Conservation (phyloP, 495 filamentous ascomycete genomes). For the Trichoderma reesei region DNA sequence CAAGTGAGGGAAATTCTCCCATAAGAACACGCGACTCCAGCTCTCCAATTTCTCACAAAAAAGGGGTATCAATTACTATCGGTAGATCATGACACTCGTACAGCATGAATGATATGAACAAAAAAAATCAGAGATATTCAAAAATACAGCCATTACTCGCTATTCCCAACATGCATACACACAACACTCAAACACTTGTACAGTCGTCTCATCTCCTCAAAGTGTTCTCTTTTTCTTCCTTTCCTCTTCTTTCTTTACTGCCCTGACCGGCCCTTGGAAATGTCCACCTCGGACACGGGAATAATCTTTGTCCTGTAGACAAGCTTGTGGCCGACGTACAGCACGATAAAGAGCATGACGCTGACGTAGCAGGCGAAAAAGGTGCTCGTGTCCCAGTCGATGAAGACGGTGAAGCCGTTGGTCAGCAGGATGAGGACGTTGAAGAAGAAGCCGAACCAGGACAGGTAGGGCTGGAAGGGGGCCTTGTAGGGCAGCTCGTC, state of each 20-base stretch:
- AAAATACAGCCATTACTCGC: neutral
- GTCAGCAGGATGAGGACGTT: slow-evolving; percentile 55
- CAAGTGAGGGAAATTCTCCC: neutral
- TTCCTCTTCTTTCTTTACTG: neutral
- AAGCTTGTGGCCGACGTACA: slow-evolving; percentile 52
- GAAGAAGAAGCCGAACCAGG: slow-evolving; percentile 53
- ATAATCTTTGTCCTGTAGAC: slow-evolving; percentile 20
- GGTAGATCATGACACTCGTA: slow-evolving; percentile 4
- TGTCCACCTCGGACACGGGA: slow-evolving; percentile 20
- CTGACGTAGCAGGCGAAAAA: slow-evolving; percentile 57
- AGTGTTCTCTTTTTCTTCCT: too few relatives aligned
- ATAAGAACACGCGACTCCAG: neutral
- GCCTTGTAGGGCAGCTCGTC: slow-evolving; percentile 46
- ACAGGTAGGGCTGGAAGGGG: slow-evolving; percentile 47
- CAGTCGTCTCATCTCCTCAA: too few relatives aligned
- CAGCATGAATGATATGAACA: neutral
- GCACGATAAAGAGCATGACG: slow-evolving; percentile 49
- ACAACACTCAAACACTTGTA: too few relatives aligned
- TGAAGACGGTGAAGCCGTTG: slow-evolving; percentile 61
- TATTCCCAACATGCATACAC: neutral
- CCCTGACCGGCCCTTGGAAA: slow-evolving; percentile 16
- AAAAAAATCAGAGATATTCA: too few relatives aligned
- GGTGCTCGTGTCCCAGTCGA: slow-evolving; percentile 45
- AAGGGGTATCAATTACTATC: slow-evolving; percentile 4
- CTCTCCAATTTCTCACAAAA: too few relatives aligned